Evolutionary conservation across 2,329 filamentous ascomycete genomes (phyloP), one percentile per base, ranked within the genome.

Genomic region (Whalleya microplaca): DNA sequence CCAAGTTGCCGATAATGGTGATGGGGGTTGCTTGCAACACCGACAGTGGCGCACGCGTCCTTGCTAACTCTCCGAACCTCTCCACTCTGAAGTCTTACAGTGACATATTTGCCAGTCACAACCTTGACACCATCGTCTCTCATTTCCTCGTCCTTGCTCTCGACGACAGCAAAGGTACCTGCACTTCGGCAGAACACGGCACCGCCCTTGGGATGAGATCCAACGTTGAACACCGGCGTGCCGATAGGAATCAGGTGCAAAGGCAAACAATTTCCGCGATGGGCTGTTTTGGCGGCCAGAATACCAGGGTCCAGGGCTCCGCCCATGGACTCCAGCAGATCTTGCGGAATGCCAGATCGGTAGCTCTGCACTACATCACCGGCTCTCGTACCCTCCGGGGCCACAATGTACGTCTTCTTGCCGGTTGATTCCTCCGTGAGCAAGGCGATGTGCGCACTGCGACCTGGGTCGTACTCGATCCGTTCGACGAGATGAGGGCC

Each of bases 181-280:
- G 96, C 95, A 72, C 92, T 96, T 61, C 95, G 88, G 73, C 95
- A 99, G 73, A 99, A 95, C 19, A 96, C 92, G 14, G 90, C 95
- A 12, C 86, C 85, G 21, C 88, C 85, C 56, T 87, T 88, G 29
- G 84, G 83, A 3, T 86, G 82, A 21, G 89, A 91, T 12, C 94
- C 94, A 32, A 99, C 88, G 64, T 94, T 95, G 80, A 90, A 97
- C 49, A 99, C 86, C 42, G 92, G 85, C 2, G 92, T 96, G n/a
- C 95, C 94, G 41, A 97, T 84, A 1, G 95, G 96, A 58, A 99
- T 90, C 88, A 99, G 95, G 76, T 96, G 91, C 72, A 99, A 80
- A 14, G 95, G 95, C 65, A 99, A 77, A 72, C 95, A 99, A 75
- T 99, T 99, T 53, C 95, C 95, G 69, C 92, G 85, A 79, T 93